These are phyloP conservation scores for Fusarium sp. DNA, from an alignment of 2,329 filamentous ascomycete species.

Conservation along the genomic window DNA sequence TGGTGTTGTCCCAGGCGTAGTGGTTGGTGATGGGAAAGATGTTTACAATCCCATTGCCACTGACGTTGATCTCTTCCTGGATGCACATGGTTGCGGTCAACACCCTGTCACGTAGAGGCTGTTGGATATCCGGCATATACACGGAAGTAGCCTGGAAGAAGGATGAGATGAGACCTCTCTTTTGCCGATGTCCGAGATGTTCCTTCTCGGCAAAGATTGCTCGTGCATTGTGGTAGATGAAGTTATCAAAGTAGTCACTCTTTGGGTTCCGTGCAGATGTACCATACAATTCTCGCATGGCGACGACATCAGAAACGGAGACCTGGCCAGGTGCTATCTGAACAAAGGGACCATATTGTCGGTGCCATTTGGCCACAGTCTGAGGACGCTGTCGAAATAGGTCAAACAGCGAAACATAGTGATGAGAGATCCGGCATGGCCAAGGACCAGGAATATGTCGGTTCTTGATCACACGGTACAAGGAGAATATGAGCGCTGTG, in stretches of 20 bases:
- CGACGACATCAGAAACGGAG: conserved; percentile 3
- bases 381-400: conserved; percentile 2
- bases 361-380: conserved; percentile 6
- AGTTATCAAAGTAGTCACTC: conserved; percentile 6
- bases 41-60: neutral
- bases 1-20: conserved; percentile 8
- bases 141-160: conserved; percentile 3
- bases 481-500: neutral
- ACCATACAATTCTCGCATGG: conserved; percentile 3
- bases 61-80: neutral
- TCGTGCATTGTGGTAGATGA: neutral
- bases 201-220: conserved; percentile 3
- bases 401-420: conserved; percentile 9
- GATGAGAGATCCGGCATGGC: conserved; percentile 3
- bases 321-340: conserved; percentile 3
- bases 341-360: conserved; percentile 4
- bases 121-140: neutral
- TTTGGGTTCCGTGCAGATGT: neutral
- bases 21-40: neutral
- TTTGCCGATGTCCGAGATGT: neutral
- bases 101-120: neutral
- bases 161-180: neutral
- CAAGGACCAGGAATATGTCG: conserved; percentile 6
- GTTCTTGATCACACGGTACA: neutral
- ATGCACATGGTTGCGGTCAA: neutral